These are phyloP conservation scores for Macrolepiota albuminosa DNA, from an alignment of 768 basidiomycete species.

Conservation along the genomic window DNA sequence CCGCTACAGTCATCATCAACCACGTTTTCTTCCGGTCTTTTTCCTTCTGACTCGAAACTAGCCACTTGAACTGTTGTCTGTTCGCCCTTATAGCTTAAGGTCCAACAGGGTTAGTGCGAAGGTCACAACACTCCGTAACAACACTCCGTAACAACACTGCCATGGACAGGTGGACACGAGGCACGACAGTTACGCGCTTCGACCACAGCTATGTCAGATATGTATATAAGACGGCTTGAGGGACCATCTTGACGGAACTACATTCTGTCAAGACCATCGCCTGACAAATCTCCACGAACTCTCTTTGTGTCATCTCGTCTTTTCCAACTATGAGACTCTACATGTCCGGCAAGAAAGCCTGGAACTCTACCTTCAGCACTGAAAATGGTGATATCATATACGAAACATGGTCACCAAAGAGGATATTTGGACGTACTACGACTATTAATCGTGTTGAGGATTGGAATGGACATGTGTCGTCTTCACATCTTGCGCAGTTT, in stretches of 20 bases:
- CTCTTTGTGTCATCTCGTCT: neutral
- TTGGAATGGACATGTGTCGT: conserved; percentile 9
- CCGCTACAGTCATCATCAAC: neutral
- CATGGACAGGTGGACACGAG: neutral
- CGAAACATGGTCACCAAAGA: conserved; percentile 16
- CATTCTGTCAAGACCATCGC: neutral
- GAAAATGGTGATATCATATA: conserved; percentile 22
- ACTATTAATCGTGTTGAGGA: conserved; percentile 10
- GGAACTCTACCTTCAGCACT: conserved; percentile 18
- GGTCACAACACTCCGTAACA: neutral
- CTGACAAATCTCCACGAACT: neutral
- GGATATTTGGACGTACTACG: conserved; percentile 16
- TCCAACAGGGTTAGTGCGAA: neutral
- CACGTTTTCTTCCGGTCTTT: neutral
- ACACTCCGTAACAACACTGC: neutral
- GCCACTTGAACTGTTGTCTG: neutral
- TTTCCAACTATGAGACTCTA: conserved; percentile 18
- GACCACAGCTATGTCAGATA: conserved; percentile 2
- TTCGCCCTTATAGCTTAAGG: neutral
- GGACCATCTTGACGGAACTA: neutral
- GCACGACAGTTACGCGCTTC: neutral
- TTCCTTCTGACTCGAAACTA: neutral
- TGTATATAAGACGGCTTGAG: neutral
- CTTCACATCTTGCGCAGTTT: conserved; percentile 17
- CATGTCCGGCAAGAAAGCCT: conserved; percentile 15